Evolutionary conservation across 495 filamentous ascomycete species (phyloP), one percentile per base, ranked within the genome.

Genomic region (Penicillium fimorum): DNA sequence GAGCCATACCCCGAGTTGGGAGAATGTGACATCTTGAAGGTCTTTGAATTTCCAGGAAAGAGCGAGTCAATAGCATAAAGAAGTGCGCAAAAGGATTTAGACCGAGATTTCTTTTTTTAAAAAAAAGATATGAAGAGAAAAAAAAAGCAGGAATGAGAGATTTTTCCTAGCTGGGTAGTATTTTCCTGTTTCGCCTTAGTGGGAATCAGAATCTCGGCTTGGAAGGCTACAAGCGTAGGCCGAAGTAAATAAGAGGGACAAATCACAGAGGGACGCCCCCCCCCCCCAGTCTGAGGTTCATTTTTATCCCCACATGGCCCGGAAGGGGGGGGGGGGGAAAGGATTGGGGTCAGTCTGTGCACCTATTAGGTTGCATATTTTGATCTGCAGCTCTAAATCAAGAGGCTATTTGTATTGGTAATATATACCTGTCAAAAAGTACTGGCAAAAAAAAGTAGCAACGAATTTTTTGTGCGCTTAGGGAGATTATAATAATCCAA

Each of bases 11-110:
- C 58, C 27, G 30, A 29, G 18, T 33, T 45, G 12, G 53, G 40
- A 29, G 45, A 29, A 56, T 58, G 27, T 4, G 54, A 54, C 59
- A 64, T 64, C 27, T 43, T 37, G 50, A 30, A 37, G 40, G 22
- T 27, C 37, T 30, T 50, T 17, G 18, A 25, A 27, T 1, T 18
- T 29, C 32, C 43, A 24, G 50, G 43, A 10, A 49, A 37, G 37
- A 57, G 33, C 35, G 15, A 47, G 25, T 37, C 20, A 47, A 11
- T 12, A 27, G 13, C 22, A 30, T 30, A 29, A 43, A 35, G 29
- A 41, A 30, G 29, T 32, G 45, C 17, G 29, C 25, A 12, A 15
- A 12, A 20, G 27, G n/a, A n/a, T 32, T n/a, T 13, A 30, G 17
- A 12, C 30, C 32, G 33, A 37, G 33, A n/a, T 37, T n/a, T n/a